Base-by-base conservation (phyloP, 768 basidiomycete species). In the Ephemerocybe angulata region DNA sequence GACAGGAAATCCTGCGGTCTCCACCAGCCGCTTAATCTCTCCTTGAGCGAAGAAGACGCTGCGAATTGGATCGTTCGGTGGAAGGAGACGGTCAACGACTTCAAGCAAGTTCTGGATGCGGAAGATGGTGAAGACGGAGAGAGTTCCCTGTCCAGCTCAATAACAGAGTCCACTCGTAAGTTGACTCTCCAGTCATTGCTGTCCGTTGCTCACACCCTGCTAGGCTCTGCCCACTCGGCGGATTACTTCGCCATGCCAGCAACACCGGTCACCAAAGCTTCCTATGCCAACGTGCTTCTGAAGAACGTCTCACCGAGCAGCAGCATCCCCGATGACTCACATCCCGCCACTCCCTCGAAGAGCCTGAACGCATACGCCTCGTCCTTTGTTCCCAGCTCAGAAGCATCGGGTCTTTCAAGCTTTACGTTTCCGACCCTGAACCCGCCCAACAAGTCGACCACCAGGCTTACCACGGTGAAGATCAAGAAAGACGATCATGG, bases 401-500 rank as follows among this genome's bases (percentile, higher is more conserved):
- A 47, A 35, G 48, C 53, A 4, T 31, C 52, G 41, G 25, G 44
- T 21, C 48, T 55, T 12, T 55, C 54, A 13, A 55, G 54, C 44
- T 55, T 55, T 44, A 55, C 54, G 28, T 55, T 55, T 28, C 54
- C 54, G 19, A 55, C 54, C 4, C 48, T 55, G n/a, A 49, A 50
- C 27, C 47, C 54, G 30, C 54, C 54, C 15, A 42, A 33, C 35
- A 55, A 49, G 24, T 55, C 54, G n/a, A 55, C 54, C 40, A 50
- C 54, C 38, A 33, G 54, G 31, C 54, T 55, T 35, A 55, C 54
- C 22, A 55, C 54, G n/a, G 54, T 55, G 47, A 75, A 73, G 59
- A 67, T 80, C 52, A 76, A 76, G 68, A 83, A 80, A 60, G 82
- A 84, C 56, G 82, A 80, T 12, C 74, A 79, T 38, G 82, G 78